Conservation (phyloP, 306 rosid genomes). For the Biancaea sappan region DNA sequence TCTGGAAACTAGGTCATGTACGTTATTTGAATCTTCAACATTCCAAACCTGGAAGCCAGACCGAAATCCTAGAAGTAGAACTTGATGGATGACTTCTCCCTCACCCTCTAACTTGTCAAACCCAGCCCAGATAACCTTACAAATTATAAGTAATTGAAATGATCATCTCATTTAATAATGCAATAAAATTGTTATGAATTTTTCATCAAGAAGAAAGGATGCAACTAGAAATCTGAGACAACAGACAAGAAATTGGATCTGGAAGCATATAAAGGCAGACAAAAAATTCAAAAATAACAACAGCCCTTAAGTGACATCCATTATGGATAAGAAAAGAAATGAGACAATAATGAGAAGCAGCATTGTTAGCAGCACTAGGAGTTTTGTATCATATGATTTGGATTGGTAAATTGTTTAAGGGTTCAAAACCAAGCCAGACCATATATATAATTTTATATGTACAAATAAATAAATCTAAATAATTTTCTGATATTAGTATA, state of each 20-base stretch:
- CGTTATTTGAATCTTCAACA: conserved; percentile 90
- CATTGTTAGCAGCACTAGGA: neutral
- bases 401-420: neutral
- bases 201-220: neutral
- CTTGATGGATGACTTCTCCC: conserved; percentile 58
- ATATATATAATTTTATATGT: neutral
- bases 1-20: conserved; percentile 76
- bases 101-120: conserved; percentile 89
- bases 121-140: conserved; percentile 93
- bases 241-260: conserved; percentile 5
- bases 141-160: conserved; percentile 21
- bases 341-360: neutral
- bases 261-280: neutral
- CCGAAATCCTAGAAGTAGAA: conserved; percentile 81
- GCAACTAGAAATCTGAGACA: neutral
- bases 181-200: neutral
- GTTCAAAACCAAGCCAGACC: neutral
- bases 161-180: conserved; percentile 1
- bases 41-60: conserved; percentile 99
- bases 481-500: neutral
- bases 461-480: neutral
- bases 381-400: neutral
- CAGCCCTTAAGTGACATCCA: neutral
- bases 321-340: neutral
- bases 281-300: neutral